Evolutionary conservation across 345 rosid species (phyloP), one percentile per base, ranked within the genome.

Genomic region (Arabidopsis arenosa): DNA sequence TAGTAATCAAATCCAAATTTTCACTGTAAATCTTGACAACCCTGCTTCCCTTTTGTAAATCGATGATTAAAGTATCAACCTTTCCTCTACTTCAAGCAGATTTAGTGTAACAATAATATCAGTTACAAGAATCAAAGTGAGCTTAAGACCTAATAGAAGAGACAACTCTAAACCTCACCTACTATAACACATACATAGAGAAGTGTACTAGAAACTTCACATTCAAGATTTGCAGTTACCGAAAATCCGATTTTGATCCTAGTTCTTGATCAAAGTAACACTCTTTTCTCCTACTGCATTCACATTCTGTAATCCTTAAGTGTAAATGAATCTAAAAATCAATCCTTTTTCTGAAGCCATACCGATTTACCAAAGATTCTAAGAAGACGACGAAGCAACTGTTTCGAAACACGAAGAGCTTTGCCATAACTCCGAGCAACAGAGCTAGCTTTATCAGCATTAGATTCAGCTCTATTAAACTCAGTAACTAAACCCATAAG

Each of bases 291-390:
- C 40, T 45, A 64, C 5, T 65, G 37, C 8, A 56, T 33, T 4
- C 63, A 53, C 23, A 30, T 39, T 49, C 13, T 40, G 47, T 6
- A 9, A n/a, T 7, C 10, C 33, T 3, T 3, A 28, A 23, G 2
- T 21, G 12, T 17, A 41, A 12, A 48, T 2, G n/a, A 35, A 36
- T 36, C n/a, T 28, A 64, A 55, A 39, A 58, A 56, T 37, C 33
- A 2, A 33, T 28, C 37, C 21, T 45, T 66, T 7, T 13, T 5
- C 1, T 1, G 43, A 59, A 49, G 28, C 21, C 74, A 37, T 87
- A 88, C 96, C 86, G 96, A 82, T 80, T 72, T 80, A 35, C 74
- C 54, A 45, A 91, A 87, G 52, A 83, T 87, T 39, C 67, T 63
- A 37, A 86, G 89, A 5, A 88, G 83, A 78, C 90, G 81, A 40